phyloP scores from a whole-genome alignment of 371 early-diverging fungal genomes.

The Umbelopsis sp. region DNA sequence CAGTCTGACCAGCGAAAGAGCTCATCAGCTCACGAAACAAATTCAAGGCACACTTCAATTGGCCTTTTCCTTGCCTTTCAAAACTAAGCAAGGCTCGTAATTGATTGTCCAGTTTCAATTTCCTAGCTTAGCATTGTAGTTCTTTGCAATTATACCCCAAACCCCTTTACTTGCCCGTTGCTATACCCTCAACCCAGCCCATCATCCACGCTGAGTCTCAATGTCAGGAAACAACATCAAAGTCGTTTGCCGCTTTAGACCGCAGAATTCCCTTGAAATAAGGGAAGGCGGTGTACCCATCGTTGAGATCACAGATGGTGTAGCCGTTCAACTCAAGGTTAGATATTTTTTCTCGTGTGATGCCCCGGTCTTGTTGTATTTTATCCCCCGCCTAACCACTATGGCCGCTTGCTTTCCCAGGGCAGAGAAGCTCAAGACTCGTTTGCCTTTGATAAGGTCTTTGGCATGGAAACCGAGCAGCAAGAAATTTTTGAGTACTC shows the following conservation, averaged over 20 bases:
- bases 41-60: conserved; percentile 1
- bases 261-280: conserved; percentile 91
- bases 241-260: conserved; percentile 97
- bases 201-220: conserved; percentile 13
- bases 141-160: neutral
- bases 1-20: neutral
- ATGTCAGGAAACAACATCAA: conserved; percentile 87
- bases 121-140: neutral
- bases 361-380: neutral
- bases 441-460: conserved; percentile 91
- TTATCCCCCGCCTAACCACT: conserved; percentile 1
- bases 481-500: conserved; percentile 88
- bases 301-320: conserved; percentile 80
- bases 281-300: conserved; percentile 88
- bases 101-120: neutral
- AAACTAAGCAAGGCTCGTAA: neutral
- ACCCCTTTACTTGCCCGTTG: neutral
- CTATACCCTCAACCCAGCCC: conserved; percentile 18
- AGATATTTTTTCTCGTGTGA: neutral
- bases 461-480: conserved; percentile 83
- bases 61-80: neutral
- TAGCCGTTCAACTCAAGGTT: conserved; percentile 75
- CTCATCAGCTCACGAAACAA: neutral
- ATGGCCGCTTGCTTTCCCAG: conserved; percentile 39
- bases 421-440: conserved; percentile 80